Evolutionary conservation across 176 grass and related monocot species (phyloP).

Genomic region (Neostapfia colusana): DNA sequence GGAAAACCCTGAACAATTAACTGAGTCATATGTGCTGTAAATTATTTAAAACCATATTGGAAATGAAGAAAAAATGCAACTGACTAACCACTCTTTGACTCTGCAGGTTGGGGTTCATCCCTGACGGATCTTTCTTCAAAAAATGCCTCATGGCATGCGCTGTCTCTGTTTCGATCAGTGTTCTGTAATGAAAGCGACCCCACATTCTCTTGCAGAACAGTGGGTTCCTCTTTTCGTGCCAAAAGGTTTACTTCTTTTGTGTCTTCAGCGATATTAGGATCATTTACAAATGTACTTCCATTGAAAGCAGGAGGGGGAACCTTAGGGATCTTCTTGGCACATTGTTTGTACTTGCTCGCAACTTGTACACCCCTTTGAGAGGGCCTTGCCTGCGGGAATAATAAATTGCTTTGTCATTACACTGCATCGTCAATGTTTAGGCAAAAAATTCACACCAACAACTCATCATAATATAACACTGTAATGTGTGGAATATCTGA

Average conservation of each 20-base stretch:
- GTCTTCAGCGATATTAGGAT: conserved; percentile 34
- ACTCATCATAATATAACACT: too few species aligned
- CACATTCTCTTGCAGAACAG: too few species aligned
- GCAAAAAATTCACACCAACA: neutral
- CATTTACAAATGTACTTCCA: conserved; percentile 37
- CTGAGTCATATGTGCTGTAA: too few species aligned
- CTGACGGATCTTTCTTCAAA: conserved; percentile 27
- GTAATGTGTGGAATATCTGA: conserved; percentile 1
- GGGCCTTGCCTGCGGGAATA: conserved; percentile 30
- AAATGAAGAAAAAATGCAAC: neutral
- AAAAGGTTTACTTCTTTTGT: conserved; percentile 11
- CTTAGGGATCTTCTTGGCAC: conserved; percentile 45
- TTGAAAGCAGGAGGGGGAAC: neutral
- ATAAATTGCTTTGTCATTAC: conserved; percentile 19
- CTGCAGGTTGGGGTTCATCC: conserved; percentile 13
- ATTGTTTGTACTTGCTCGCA: conserved; percentile 34
- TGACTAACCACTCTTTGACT: conserved; percentile 23
- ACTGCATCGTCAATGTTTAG: neutral
- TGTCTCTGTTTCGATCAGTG: conserved; percentile 22
- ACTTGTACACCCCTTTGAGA: conserved; percentile 22
- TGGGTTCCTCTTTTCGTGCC: conserved; percentile 29
- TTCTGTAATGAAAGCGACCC: too few species aligned
- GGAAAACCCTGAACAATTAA: too few species aligned
- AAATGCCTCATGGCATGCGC: conserved; percentile 22
- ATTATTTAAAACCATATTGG: neutral